These are phyloP conservation scores for Neofusicoccum parvum DNA, from an alignment of 2,329 filamentous ascomycete genomes.

Conservation along the genomic window DNA sequence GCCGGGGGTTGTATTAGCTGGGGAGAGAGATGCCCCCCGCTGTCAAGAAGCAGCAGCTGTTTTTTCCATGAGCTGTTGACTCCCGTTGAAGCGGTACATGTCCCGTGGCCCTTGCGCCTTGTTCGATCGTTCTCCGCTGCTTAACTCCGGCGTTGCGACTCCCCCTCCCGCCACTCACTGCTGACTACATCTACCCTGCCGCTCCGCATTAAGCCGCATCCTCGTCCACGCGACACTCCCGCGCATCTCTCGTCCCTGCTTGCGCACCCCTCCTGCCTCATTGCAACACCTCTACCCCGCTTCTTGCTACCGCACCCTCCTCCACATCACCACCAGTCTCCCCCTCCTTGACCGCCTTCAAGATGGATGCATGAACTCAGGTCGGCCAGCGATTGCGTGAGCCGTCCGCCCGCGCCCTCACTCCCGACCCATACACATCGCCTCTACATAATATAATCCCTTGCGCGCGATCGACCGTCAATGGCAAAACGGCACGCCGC, in stretches of 20 bases:
- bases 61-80: slow-evolving; percentile 28
- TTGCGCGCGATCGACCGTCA: slow-evolving; percentile 23
- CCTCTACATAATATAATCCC: not conserved
- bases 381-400: slow-evolving; percentile 21
- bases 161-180: not conserved
- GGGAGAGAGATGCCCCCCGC: slow-evolving; percentile 48
- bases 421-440: slow-evolving; percentile 29
- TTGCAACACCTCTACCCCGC: not conserved
- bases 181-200: slow-evolving; percentile 11
- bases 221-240: slow-evolving; percentile 2
- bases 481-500: not conserved
- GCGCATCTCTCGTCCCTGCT: not conserved
- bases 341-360: slow-evolving; percentile 26
- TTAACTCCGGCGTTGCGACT: not conserved
- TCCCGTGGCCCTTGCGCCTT: not conserved
- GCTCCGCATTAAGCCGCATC: slow-evolving; percentile 2
- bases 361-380: slow-evolving; percentile 46
- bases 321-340: slow-evolving; percentile 37
- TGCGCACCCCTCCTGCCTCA: not conserved
- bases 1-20: slow-evolving; percentile 58
- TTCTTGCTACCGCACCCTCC: slow-evolving; percentile 32
- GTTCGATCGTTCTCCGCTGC: not conserved
- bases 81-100: slow-evolving; percentile 35
- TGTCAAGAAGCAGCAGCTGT: slow-evolving; percentile 39
- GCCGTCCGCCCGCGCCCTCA: slow-evolving; percentile 35